A percentile compares a stretch with the other conserved stretches of the same genome.
phyloP scores from a whole-genome alignment of 2,329 filamentous ascomycete genomes.

The Capronia americana region DNA sequence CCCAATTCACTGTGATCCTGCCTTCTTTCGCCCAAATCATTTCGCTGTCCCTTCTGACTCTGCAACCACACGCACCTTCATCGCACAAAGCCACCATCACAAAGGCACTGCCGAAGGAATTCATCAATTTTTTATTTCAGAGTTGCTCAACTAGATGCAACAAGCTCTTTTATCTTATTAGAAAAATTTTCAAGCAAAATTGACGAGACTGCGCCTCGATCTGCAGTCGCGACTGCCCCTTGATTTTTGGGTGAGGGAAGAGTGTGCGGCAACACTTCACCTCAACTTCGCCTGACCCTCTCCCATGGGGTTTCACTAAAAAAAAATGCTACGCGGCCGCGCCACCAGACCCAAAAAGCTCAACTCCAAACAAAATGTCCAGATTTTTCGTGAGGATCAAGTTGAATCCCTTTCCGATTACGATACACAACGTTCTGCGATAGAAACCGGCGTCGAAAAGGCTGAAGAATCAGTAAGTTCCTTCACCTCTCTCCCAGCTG shows the following conservation, averaged over 20 bases:
- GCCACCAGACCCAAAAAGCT: constrained; percentile 70
- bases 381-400: constrained; percentile 86
- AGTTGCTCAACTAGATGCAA: constrained; percentile 1
- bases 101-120: background rate
- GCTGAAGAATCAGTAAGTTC: constrained; percentile 94
- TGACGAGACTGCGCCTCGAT: background rate
- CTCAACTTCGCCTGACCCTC: constrained; percentile 14
- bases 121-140: constrained; percentile 3
- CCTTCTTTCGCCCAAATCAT: constrained; percentile 1
- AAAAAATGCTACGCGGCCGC: constrained; percentile 43
- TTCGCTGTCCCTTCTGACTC: background rate
- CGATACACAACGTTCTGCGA: constrained; percentile 78
- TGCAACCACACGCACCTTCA: constrained; percentile 1
- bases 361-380: constrained; percentile 85
- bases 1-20: background rate
- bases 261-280: background rate
- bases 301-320: constrained; percentile 27
- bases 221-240: background rate
- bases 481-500: constrained; percentile 16
- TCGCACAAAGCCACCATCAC: background rate
- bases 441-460: constrained; percentile 96
- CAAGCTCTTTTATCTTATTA: background rate
- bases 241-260: constrained; percentile 2
- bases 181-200: background rate
- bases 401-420: constrained; percentile 88